These are phyloP conservation scores for Puccinia novopanici DNA, from an alignment of 1,284 basidiomycete species.

Conservation along the genomic window DNA sequence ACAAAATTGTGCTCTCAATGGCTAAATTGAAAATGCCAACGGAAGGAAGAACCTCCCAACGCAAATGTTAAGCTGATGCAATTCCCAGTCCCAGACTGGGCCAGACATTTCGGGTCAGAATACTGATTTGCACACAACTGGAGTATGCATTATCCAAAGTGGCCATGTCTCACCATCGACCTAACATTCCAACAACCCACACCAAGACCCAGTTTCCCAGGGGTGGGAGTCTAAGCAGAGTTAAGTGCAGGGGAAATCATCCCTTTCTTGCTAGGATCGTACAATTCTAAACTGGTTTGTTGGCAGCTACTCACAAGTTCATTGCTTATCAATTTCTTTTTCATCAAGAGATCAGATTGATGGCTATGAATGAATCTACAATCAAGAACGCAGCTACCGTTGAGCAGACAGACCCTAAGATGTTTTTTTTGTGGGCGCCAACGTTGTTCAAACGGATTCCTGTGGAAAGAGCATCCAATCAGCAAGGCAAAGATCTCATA, in stretches of 20 bases:
- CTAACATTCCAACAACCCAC: not conserved
- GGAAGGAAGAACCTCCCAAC: too few species aligned
- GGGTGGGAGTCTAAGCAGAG: not conserved
- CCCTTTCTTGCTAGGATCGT: not conserved
- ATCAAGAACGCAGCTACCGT: not conserved
- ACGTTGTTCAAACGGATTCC: constrained; percentile 29
- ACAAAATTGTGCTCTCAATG: too few species aligned
- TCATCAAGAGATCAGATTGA: not conserved
- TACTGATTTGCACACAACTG: too few species aligned
- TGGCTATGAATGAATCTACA: not conserved
- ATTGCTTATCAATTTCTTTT: constrained; percentile 5
- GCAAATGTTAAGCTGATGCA: too few species aligned
- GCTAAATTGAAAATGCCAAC: too few species aligned
- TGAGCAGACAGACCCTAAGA: not conserved
- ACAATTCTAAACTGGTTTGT: not conserved
- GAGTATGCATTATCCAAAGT: too few species aligned
- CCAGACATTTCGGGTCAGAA: too few species aligned
- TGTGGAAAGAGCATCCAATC: constrained; percentile 1
- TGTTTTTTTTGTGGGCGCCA: not conserved
- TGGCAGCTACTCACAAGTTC: not conserved
- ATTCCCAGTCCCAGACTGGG: too few species aligned
- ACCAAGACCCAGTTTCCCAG: not conserved
- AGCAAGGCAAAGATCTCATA: not conserved
- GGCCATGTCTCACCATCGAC: not conserved
- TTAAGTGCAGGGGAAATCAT: not conserved